A percentile compares a stretch with the other conserved stretches of the same genome.
Conservation (phyloP, 108 stramenopile species). For the Pseudonitzschia pungens region DNA sequence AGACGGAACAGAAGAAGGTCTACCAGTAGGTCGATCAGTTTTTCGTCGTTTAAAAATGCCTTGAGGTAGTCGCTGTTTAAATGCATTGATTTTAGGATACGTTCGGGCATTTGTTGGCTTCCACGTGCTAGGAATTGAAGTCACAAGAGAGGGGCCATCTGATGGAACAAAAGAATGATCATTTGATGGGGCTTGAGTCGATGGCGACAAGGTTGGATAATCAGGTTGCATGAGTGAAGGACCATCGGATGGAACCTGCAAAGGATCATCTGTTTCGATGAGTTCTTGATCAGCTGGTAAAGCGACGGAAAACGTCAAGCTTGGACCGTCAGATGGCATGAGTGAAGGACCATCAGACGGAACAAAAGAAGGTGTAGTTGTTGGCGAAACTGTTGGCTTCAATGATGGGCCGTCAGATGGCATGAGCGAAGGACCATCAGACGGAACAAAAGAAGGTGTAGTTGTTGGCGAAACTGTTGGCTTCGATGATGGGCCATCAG, state of each 20-base stretch:
- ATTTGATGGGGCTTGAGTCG: neutral
- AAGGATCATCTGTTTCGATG: neutral
- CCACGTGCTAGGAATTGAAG: neutral
- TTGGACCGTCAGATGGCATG: conserved; percentile 8
- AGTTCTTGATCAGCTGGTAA: neutral
- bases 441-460: neutral
- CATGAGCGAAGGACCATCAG: neutral
- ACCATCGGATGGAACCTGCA: conserved; percentile 3
- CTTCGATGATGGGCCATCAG: neutral
- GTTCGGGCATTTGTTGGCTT: neutral
- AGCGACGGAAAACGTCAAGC: neutral
- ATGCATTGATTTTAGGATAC: neutral
- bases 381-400: neutral
- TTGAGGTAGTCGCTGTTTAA: neutral
- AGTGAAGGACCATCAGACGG: conserved; percentile 15
- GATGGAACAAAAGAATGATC: neutral
- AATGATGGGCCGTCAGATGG: neutral
- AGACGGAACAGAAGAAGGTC: neutral
- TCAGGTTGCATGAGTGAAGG: conserved; percentile 10
- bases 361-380: neutral
- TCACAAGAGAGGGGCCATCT: neutral
- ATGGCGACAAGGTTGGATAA: neutral
- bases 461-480: neutral
- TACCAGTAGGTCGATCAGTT: too few relatives aligned
- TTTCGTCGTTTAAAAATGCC: neutral